Evolutionary conservation across 805 yeast species (phyloP).

Genomic region (Zygoascus flipseniorum): DNA sequence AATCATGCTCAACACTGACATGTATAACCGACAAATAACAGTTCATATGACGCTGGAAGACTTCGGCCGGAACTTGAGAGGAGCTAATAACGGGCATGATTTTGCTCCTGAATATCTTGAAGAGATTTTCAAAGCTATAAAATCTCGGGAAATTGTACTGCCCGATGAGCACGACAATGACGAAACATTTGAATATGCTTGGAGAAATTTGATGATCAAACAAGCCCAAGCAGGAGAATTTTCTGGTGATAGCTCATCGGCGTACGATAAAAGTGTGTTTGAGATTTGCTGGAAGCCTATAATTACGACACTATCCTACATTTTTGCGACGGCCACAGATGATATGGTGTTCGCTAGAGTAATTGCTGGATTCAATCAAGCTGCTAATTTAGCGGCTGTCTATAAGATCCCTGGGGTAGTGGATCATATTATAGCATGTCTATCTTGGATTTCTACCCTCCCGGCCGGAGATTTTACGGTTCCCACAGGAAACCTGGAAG

Average conservation of each 20-base stretch:
- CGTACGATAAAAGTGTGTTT: slow-evolving; percentile 68
- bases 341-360: slow-evolving; percentile 82
- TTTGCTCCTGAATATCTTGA: slow-evolving; percentile 81
- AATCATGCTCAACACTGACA: slow-evolving; percentile 89
- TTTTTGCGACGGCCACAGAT: slow-evolving; percentile 81
- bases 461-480: slow-evolving; percentile 33
- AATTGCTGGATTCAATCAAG: slow-evolving; percentile 79
- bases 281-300: slow-evolving; percentile 53
- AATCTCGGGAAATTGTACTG: slow-evolving; percentile 85
- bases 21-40: slow-evolving; percentile 87
- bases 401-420: slow-evolving; percentile 49
- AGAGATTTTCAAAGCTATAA: slow-evolving; percentile 70
- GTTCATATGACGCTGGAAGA: slow-evolving; percentile 83
- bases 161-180: slow-evolving; percentile 96
- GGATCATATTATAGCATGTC: slow-evolving; percentile 56
- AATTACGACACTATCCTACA: slow-evolving; percentile 62
- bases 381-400: slow-evolving; percentile 65
- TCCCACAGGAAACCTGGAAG: slow-evolving; percentile 24
- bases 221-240: slow-evolving; percentile 18
- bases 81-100: slow-evolving; percentile 63
- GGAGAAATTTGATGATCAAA: slow-evolving; percentile 29
- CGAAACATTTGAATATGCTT: slow-evolving; percentile 79
- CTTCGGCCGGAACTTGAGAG: slow-evolving; percentile 70
- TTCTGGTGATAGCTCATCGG: slow-evolving; percentile 16
- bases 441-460: slow-evolving; percentile 64